Base-by-base conservation (phyloP, 495 filamentous ascomycete species). In the Aspergillus panamensis region DNA sequence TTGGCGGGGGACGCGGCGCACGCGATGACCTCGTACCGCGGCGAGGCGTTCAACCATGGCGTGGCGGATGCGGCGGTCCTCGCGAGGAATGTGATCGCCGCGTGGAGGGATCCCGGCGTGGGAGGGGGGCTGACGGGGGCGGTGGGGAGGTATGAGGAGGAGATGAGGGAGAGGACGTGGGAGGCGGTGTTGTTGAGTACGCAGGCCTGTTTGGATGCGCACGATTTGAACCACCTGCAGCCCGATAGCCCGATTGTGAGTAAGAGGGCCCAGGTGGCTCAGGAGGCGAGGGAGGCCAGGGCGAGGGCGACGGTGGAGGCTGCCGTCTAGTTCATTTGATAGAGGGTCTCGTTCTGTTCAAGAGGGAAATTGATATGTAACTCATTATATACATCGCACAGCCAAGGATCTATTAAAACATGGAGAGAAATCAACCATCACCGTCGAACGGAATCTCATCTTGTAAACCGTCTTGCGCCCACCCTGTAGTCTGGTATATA, bases 1-100 rank as follows among this genome's bases (percentile, higher is more conserved):
- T 31, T 52, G 12, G 50, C 50, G n/a, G 50, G 50, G 12, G 50
- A 52, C 37, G 30, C 50, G 31, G 50, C 50, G n/a, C 50, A 52
- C 16, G 50, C 50, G 30, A 52, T 52, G 50, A 52, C 50, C 3
- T 17, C 21, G 30, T 52, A 52, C 9, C 30, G 50, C 8, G 50
- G 50, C 3, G 50, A 56, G 17, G 53, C 13, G 13, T 7, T 35
- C 5, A 56, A 56, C 19, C 53, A 56, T 56, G 53, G 35, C 3
- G 31, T 56, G 8, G 6, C 21, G 42, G 53, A 56, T 56, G 53
- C 53, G 43, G 42, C 25, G 25, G 8, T 37, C 25, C 21, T 52
- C 1, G 50, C 37, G 3, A 40, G 37, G 37, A 40, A 40, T 40
- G 6, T 40, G 4, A 13, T 40, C 9, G 37, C 37, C 7, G 37